Evolutionary conservation across 1,139 yeast species (phyloP), one percentile per base, ranked within the genome.

Genomic region (Magnusiomyces paraingens): DNA sequence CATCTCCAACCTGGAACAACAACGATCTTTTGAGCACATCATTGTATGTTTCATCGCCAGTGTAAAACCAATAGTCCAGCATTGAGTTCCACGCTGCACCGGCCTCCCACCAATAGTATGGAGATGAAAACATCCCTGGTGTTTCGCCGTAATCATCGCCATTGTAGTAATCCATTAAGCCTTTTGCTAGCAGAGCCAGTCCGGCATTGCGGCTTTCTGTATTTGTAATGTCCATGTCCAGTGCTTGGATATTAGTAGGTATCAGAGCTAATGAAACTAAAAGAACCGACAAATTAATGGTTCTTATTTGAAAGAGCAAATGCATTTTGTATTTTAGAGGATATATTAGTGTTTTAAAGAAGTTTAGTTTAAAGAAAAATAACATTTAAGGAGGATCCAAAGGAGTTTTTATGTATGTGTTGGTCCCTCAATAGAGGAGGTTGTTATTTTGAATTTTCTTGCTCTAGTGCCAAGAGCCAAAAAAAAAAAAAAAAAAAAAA

Each of bases 71-170:
- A 65, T 82, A 84, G 66, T 85, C 91, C 52, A 88, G 71, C 70
- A 88, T 64, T 4, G 88, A 78, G 14, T 91, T 93, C 82, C 88
- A 84, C 0, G 87, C 89, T 57, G 89, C 95, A 59, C 95, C 96
- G 44, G 94, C 93, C 72, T 85, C 87, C 96, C 96, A 89, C 96
- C 96, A 89, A 73, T 85, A 87, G 72, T 86, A 86, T 1, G 95
- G 95, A 58, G 74, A 66, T 14, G 77, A 72, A 67, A 89, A 88
- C 84, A 82, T 79, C 38, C 96, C 96, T 26, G 86, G 78, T 11
- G 84, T 76, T 26, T 87, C 73, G 61, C 76, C 76, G 54, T 74
- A 70, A 36, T 78, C 71, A 49, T 71, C 63, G 45, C 96, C 96
- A 49, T 82, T 84, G 66, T 89, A 88, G 70, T 90, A 90, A 71